Percentiles rank a stretch among this genome's conserved stretches.
Evolutionary conservation across 768 basidiomycete genomes (phyloP).

Genomic region (Pleurotus eryngii): DNA sequence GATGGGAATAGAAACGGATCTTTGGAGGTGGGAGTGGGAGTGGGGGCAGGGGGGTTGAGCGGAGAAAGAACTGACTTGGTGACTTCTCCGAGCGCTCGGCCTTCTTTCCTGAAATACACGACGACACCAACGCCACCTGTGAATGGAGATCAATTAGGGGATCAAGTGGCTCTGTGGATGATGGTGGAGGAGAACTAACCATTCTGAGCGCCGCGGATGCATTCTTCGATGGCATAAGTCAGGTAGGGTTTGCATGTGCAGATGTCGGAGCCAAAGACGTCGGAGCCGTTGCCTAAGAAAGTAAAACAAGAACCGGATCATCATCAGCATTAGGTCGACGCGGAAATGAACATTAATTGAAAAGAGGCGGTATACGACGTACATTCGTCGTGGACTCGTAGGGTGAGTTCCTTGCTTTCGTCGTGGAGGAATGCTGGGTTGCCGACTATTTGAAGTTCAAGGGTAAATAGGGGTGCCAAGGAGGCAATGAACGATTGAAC

Average conservation of each 20-base stretch:
- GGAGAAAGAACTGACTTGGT: constrained; percentile 57
- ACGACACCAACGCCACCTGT: constrained; percentile 86
- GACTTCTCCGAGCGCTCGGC: constrained; percentile 89
- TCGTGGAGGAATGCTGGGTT: constrained; percentile 77
- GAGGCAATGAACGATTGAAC: constrained; percentile 11
- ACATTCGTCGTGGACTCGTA: constrained; percentile 96
- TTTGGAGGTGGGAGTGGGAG: no score
- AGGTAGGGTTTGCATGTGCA: constrained; percentile 94
- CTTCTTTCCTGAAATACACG: constrained; percentile 94
- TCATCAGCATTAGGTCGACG: no score
- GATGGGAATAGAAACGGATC: no score
- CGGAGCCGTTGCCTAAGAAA: constrained; percentile 79
- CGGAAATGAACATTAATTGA: not conserved
- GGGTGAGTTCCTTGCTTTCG: constrained; percentile 73
- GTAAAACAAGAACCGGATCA: no score
- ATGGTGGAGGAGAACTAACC: constrained; percentile 13
- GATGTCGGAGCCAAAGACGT: constrained; percentile 93
- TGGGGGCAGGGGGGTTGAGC: no score
- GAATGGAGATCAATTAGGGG: not conserved
- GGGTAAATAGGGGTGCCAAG: no score
- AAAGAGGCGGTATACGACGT: constrained; percentile 15
- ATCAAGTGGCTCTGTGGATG: not conserved
- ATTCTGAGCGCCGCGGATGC: constrained; percentile 67
- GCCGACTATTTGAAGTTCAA: constrained; percentile 52
- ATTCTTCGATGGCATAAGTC: constrained; percentile 90